These are phyloP conservation scores for Fusarium secorum DNA, from an alignment of 2,329 filamentous ascomycete genomes.

Conservation along the genomic window DNA sequence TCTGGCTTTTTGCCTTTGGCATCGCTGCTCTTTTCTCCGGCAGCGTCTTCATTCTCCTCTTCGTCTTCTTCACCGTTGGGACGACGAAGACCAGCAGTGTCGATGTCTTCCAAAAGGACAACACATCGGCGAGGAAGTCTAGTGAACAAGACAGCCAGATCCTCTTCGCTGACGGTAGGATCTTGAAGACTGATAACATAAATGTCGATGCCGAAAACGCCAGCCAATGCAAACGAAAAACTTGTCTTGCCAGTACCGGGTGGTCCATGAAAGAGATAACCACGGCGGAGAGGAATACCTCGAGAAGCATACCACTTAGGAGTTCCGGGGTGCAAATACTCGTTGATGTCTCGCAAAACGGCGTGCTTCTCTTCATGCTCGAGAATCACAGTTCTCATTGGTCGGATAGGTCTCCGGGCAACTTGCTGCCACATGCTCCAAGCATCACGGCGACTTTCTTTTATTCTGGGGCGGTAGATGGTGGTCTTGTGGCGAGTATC, in stretches of 20 bases:
- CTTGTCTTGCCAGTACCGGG: conserved; percentile 78
- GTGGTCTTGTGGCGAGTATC: conserved; percentile 64
- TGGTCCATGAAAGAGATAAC: conserved; percentile 80
- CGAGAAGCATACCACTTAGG: conserved; percentile 77
- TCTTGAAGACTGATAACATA: conserved; percentile 68
- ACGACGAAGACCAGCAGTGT: conserved; percentile 67
- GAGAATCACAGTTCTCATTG: conserved; percentile 79
- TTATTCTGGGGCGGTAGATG: conserved; percentile 62
- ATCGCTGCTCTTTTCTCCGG: conserved; percentile 1
- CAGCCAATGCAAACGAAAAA: conserved; percentile 70
- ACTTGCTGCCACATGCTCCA: conserved; percentile 62
- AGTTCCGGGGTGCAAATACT: conserved; percentile 76
- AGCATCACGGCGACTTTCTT: conserved; percentile 56
- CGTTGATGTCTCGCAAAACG: conserved; percentile 76
- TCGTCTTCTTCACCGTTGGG: conserved; percentile 45
- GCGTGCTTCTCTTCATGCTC: conserved; percentile 71
- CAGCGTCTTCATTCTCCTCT: conserved; percentile 26
- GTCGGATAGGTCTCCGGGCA: conserved; percentile 70
- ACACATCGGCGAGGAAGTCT: conserved; percentile 69
- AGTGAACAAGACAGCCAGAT: conserved; percentile 66
- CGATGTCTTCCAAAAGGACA: conserved; percentile 74
- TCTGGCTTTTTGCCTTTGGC: conserved; percentile 12
- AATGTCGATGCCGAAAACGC: conserved; percentile 71
- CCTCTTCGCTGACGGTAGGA: conserved; percentile 67
- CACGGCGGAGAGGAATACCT: conserved; percentile 78